These are phyloP conservation scores for Eucalyptus marginata DNA, from an alignment of 345 rosid genomes.

Conservation along the genomic window DNA sequence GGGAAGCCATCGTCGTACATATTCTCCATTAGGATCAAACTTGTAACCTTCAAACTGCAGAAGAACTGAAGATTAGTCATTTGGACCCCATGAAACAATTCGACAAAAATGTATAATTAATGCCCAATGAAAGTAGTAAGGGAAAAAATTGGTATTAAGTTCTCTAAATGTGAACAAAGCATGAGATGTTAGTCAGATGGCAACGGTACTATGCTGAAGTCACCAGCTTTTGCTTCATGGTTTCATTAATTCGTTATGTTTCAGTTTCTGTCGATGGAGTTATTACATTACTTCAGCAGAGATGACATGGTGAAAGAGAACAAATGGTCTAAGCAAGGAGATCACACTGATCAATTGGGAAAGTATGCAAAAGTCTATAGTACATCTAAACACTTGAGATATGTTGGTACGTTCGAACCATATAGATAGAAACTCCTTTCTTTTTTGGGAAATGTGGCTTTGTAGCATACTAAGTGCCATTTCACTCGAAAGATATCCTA, in stretches of 20 bases:
- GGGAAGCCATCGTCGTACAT: constrained; percentile 96
- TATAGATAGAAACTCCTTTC: neutral
- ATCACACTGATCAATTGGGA: neutral
- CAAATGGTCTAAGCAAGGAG: neutral
- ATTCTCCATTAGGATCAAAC: constrained; percentile 89
- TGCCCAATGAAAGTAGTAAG: neutral
- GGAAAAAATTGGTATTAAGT: neutral
- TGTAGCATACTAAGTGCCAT: neutral
- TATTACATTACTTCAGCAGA: neutral
- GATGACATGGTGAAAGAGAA: neutral
- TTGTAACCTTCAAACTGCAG: constrained; percentile 88
- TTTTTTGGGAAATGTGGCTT: neutral
- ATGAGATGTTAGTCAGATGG: neutral
- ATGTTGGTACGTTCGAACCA: neutral
- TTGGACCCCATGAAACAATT: neutral
- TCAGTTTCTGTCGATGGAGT: neutral
- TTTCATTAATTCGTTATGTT: neutral
- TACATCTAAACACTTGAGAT: neutral
- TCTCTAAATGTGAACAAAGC: neutral
- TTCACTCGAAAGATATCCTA: neutral
- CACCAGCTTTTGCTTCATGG: neutral
- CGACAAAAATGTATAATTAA: neutral
- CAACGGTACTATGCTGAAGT: neutral
- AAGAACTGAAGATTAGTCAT: neutral
- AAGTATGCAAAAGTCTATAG: neutral